Base-by-base conservation (phyloP, 768 basidiomycete genomes). In the Chalciporus chontae region DNA sequence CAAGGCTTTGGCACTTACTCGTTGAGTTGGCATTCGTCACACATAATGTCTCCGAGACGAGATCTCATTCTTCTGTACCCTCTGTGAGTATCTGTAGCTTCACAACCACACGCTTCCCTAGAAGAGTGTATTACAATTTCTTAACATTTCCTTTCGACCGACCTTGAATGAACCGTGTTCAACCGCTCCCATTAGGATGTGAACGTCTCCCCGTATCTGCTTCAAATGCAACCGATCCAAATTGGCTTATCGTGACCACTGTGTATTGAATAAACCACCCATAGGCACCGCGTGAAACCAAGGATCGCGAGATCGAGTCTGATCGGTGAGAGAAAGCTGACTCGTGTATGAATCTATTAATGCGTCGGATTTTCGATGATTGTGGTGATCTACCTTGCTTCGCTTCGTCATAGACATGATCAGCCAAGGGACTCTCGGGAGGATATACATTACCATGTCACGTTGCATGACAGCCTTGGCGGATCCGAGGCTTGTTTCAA, bases 1-100 rank as follows among this genome's bases (percentile, higher is more conserved):
- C 45, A 64, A 67, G 24, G 62, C 55, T 6, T 27, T 53, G 51
- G 34, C 38, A 11, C 48, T 42, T 10, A 54, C 53, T 38, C 53
- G 46, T 41, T 64, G 47, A 65, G 29, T 29, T 37, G 8, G 32
- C 41, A 37, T 43, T n/a, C 9, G 15, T 36, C 6, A 15, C 34
- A 4, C 34, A 36, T 4, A 7, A n/a, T 36, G 15, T n/a, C 34
- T 36, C 5, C 14, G 34, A 36, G n/a, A n/a, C 9, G 34, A 36
- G 34, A 15, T 36, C 34, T 36, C 15, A 15, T 36, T 36, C 34
- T n/a, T 34, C 15, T 34, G 32, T 34, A 34, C 14, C 32, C 32
- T n/a, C 8, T 34, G 14, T 34, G 32, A 34, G 32, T 34, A 34
- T 34, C 15, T 2, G 15, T 36, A 36, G 34, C 34, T 36, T 15